Conservation (phyloP, 202 grass and related monocot genomes). For the Carex sylvatica region DNA sequence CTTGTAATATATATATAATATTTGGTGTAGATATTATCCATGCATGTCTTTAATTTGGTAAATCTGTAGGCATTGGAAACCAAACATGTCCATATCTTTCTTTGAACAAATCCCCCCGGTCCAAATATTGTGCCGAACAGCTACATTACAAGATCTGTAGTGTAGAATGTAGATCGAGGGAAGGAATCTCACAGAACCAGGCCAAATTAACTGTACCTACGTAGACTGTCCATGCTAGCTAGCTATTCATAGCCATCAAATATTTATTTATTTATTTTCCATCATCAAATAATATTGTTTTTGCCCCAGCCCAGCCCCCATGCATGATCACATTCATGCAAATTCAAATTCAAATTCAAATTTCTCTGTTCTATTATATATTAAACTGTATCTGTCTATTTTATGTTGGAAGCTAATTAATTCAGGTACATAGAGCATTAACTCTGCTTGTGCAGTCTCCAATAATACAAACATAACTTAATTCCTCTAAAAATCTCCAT, state of each 20-base stretch:
- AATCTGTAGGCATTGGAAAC: not conserved
- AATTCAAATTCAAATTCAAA: not conserved
- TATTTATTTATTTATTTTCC: too few species aligned
- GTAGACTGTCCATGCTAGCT: not conserved
- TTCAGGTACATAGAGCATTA: not conserved
- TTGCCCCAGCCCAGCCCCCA: not conserved
- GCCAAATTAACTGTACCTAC: not conserved
- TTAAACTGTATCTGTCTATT: not conserved
- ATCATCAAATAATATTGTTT: not conserved
- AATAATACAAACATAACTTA: not conserved
- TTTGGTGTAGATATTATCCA: not conserved
- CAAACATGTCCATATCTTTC: not conserved
- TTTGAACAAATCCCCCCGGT: not conserved
- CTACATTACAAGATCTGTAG: not conserved
- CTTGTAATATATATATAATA: not conserved
- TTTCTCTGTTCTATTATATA: not conserved
- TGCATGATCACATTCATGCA: not conserved
- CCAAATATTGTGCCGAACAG: conserved; percentile 2
- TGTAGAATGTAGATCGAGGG: too few species aligned
- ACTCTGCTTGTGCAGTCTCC: not conserved
- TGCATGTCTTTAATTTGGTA: too few species aligned
- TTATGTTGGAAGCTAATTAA: not conserved
- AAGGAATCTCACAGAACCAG: not conserved
- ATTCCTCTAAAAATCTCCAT: not conserved
- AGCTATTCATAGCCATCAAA: not conserved